Evolutionary conservation across 169 alveolate species (phyloP).

Genomic region (Plasmodium chabaudi): DNA sequence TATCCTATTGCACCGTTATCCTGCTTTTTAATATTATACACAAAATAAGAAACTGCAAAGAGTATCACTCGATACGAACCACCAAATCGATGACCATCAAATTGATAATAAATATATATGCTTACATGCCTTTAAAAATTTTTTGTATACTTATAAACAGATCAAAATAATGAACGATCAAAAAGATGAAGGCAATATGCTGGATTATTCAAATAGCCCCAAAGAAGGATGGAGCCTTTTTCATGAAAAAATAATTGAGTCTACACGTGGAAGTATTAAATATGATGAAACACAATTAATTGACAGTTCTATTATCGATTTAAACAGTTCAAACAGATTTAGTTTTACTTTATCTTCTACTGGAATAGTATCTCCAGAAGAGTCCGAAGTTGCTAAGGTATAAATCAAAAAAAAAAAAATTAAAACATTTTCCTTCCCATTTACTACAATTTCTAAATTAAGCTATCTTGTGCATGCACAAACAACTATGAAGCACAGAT

Average conservation of each 20-base stretch:
- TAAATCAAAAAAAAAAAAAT: not conserved
- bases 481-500: not conserved
- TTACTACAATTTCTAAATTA: not conserved
- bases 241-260: conserved; percentile 25
- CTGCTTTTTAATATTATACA: too few relatives aligned
- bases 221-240: conserved; percentile 47
- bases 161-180: too few relatives aligned
- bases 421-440: not conserved
- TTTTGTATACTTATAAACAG: too few relatives aligned
- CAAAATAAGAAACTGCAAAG: too few relatives aligned
- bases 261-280: conserved; percentile 12
- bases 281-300: conserved; percentile 42
- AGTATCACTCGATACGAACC: too few relatives aligned
- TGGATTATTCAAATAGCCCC: too few relatives aligned
- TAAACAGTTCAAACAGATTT: conserved; percentile 22
- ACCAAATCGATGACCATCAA: too few relatives aligned
- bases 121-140: too few relatives aligned
- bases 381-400: conserved; percentile 58
- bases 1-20: too few relatives aligned
- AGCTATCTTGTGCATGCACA: not conserved
- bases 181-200: too few relatives aligned
- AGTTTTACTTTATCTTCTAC: conserved; percentile 64
- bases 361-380: conserved; percentile 28
- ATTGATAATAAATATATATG: too few relatives aligned
- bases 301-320: conserved; percentile 2